phyloP scores from a whole-genome alignment of 306 rosid genomes.

The Vachellia collinsii region DNA sequence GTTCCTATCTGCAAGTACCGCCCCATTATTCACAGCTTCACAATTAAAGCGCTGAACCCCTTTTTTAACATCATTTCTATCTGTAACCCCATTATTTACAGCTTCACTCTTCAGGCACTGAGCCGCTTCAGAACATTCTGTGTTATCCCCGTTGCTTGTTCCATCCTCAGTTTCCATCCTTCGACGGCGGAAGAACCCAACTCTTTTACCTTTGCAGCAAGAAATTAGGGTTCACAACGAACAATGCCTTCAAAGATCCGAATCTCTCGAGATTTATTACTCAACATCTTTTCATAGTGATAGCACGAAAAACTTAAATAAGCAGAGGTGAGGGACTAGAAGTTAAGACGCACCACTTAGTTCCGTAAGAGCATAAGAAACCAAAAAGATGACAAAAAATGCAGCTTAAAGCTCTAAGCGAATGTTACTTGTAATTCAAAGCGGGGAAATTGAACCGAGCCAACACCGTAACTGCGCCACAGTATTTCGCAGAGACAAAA shows the following conservation, averaged over 20 bases:
- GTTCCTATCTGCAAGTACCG: conserved; percentile 32
- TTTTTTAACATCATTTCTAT: conserved; percentile 38
- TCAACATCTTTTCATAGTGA: conserved; percentile 32
- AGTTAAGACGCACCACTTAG: conserved; percentile 19
- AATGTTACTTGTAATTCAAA: conserved; percentile 13
- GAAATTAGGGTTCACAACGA: conserved; percentile 65
- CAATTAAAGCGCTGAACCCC: conserved; percentile 39
- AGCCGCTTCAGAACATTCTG: conserved; percentile 39
- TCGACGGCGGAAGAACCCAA: conserved; percentile 30
- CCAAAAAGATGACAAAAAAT: not conserved
- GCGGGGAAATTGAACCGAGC: conserved; percentile 25
- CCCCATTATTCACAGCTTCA: conserved; percentile 44
- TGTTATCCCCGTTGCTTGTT: conserved; percentile 41
- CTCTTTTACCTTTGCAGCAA: conserved; percentile 31
- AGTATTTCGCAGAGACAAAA: conserved; percentile 7
- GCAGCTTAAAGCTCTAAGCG: conserved; percentile 14
- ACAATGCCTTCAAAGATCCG: conserved; percentile 44
- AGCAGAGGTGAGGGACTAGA: conserved; percentile 11
- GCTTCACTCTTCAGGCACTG: conserved; percentile 26
- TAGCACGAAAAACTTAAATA: conserved; percentile 21
- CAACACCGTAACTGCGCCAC: not conserved
- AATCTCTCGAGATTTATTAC: conserved; percentile 35
- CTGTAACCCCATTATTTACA: conserved; percentile 41
- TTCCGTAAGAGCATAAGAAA: conserved; percentile 20
- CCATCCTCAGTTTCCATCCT: conserved; percentile 62